Evolutionary conservation across 2,329 filamentous ascomycete genomes (phyloP).

Genomic region (Acarospora socialis): DNA sequence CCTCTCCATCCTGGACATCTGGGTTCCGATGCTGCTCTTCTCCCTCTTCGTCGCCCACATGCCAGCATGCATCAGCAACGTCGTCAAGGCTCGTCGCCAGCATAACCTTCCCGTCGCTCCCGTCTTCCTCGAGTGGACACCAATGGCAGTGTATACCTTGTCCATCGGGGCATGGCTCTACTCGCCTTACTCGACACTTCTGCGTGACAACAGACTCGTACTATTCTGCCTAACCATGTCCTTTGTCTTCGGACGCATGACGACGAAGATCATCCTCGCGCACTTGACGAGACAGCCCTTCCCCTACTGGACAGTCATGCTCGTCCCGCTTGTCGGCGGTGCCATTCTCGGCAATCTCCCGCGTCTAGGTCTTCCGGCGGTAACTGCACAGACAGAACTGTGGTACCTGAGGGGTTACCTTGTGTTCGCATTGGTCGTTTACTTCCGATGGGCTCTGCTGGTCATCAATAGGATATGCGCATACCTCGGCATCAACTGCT

Average conservation of each 20-base stretch:
- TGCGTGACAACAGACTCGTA: slow-evolving; percentile 73
- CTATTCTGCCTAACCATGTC: slow-evolving; percentile 87
- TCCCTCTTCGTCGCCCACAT: slow-evolving; percentile 61
- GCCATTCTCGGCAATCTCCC: slow-evolving; percentile 74
- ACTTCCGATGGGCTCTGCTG: slow-evolving; percentile 83
- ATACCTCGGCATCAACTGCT: slow-evolving; percentile 83
- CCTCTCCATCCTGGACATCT: slow-evolving; percentile 71
- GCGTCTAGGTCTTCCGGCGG: slow-evolving; percentile 51
- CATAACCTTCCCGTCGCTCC: slow-evolving; percentile 62
- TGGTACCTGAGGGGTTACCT: slow-evolving; percentile 78
- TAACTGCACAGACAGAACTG: slow-evolving; percentile 55
- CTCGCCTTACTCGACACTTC: slow-evolving; percentile 70
- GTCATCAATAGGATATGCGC: slow-evolving; percentile 85
- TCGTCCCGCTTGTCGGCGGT: slow-evolving; percentile 73
- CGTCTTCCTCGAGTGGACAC: slow-evolving; percentile 86
- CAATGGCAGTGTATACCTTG: slow-evolving; percentile 67
- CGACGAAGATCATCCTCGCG: slow-evolving; percentile 95
- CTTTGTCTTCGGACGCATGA: slow-evolving; percentile 97
- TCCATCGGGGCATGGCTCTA: slow-evolving; percentile 74
- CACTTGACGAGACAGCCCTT: slow-evolving; percentile 89
- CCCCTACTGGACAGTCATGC: slow-evolving; percentile 89
- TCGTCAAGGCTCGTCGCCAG: slow-evolving; percentile 57
- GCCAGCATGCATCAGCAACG: slow-evolving; percentile 80
- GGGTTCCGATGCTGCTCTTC: slow-evolving; percentile 53
- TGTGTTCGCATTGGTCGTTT: slow-evolving; percentile 66